Base-by-base conservation (phyloP, 2,329 filamentous ascomycete species). In the Fusarium tupiense region DNA sequence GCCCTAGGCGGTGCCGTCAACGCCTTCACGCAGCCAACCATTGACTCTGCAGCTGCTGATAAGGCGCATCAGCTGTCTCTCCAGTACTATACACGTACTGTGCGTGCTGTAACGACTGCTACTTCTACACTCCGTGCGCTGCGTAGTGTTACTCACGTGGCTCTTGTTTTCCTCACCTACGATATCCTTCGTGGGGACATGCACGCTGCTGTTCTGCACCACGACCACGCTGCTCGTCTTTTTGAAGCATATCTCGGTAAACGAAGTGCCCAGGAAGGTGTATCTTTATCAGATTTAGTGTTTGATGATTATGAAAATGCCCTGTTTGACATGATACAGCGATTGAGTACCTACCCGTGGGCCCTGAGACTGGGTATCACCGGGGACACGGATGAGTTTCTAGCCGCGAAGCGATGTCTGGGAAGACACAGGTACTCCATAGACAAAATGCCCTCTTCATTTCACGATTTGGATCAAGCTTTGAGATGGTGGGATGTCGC, bases 271-370 rank as follows among this genome's bases (percentile, higher is more conserved):
- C 71, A 77, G n/a, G 54, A 71, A 13, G 65, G 67, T 5, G 17
- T 72, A 13, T 54, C 67, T 3, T 47, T 75, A 20, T 44, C 74
- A 8, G 29, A 67, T 1, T n/a, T 76, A 4, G 58, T 33, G 6
- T 35, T 76, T 5, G 70, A 76, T 11, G 31, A 73, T 9, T 43
- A 73, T 17, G 74, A 76, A 19, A 60, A 65, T 12, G 74, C 74
- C 19, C 20, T 69, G 12, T 73, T 69, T 26, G 75, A 77, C 26
- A 73, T 73, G 52, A 52, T 75, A 24, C 75, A 77, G 61, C 75
- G 75, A 5, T 61, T 77, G 17, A 73, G 63, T 16, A 77, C 71
- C 6, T 76, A 76, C 22, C 72, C 75, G 1, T 77, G 75, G 75
- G 60, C 68, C 12, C 49, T 77, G 5, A 64, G 68, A 26, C 31